A percentile compares a stretch with the other conserved stretches of the same genome.
These are phyloP conservation scores for Leccinum broughii DNA, from an alignment of 768 basidiomycete species.

Conservation along the genomic window DNA sequence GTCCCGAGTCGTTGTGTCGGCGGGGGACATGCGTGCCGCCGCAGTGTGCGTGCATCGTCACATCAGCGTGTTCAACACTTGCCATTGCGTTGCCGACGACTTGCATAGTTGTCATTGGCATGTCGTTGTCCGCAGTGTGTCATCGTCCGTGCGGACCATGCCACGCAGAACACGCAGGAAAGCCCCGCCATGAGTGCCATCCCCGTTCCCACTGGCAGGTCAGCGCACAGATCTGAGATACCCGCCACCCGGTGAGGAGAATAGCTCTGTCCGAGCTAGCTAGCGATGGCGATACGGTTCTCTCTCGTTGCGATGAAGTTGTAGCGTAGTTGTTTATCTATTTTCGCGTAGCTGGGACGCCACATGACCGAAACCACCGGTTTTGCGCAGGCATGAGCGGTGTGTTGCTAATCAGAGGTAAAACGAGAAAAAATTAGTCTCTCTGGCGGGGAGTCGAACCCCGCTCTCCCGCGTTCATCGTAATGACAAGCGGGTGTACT, in stretches of 20 bases:
- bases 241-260: constrained; percentile 19
- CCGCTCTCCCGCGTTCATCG: constrained; percentile 39
- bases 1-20: no score
- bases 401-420: neutral
- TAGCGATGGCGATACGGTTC: neutral
- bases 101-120: no score
- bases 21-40: no score
- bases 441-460: constrained; percentile 51
- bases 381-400: neutral
- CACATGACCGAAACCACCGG: neutral
- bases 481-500: constrained; percentile 51
- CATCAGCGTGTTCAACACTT: no score
- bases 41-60: no score
- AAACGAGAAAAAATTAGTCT: constrained; percentile 20
- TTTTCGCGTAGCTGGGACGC: neutral
- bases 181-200: no score
- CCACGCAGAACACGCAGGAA: no score
- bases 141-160: no score
- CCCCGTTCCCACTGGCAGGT: no score
- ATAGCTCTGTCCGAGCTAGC: constrained; percentile 15
- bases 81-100: no score
- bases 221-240: no score
- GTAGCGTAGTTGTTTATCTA: neutral
- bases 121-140: no score
- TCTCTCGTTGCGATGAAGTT: neutral